These are phyloP conservation scores for Fusarium albosuccineum DNA, from an alignment of 2,329 filamentous ascomycete genomes.

Conservation along the genomic window DNA sequence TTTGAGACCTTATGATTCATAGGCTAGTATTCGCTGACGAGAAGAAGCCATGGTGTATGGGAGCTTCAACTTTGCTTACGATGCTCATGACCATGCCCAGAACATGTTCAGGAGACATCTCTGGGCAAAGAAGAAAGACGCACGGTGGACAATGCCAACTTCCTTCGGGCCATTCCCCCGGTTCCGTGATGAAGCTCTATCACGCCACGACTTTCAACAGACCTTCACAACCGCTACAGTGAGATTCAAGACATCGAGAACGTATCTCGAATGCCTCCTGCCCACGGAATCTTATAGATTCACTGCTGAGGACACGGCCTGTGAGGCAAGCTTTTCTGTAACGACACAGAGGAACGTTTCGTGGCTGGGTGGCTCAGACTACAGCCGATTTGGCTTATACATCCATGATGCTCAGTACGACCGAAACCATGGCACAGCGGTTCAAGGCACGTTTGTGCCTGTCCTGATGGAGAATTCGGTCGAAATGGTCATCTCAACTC, in stretches of 20 bases:
- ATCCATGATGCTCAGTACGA: slow-evolving; percentile 72
- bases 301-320: slow-evolving; percentile 62
- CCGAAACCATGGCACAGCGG: slow-evolving; percentile 60
- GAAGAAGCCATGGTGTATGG: slow-evolving; percentile 30
- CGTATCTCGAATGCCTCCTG: slow-evolving; percentile 57
- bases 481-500: slow-evolving; percentile 66
- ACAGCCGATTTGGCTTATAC: slow-evolving; percentile 70
- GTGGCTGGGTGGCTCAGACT: slow-evolving; percentile 72
- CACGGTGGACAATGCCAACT: slow-evolving; percentile 41
- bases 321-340: slow-evolving; percentile 58
- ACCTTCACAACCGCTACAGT: slow-evolving; percentile 56
- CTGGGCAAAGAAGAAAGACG: slow-evolving; percentile 28
- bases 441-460: slow-evolving; percentile 67
- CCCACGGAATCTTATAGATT: slow-evolving; percentile 62
- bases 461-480: slow-evolving; percentile 64
- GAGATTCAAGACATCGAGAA: slow-evolving; percentile 64
- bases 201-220: slow-evolving; percentile 13
- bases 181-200: slow-evolving; percentile 24
- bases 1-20: not conserved
- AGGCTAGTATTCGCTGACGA: not conserved
- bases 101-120: slow-evolving; percentile 32
- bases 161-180: slow-evolving; percentile 43
- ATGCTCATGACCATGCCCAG: slow-evolving; percentile 37
- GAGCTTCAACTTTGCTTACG: slow-evolving; percentile 39
- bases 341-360: slow-evolving; percentile 65